Percentiles rank a stretch among this genome's conserved stretches.
These are phyloP conservation scores for Cinnamomum micranthum DNA, from an alignment of 164 flowering plant genomes.

Conservation along the genomic window DNA sequence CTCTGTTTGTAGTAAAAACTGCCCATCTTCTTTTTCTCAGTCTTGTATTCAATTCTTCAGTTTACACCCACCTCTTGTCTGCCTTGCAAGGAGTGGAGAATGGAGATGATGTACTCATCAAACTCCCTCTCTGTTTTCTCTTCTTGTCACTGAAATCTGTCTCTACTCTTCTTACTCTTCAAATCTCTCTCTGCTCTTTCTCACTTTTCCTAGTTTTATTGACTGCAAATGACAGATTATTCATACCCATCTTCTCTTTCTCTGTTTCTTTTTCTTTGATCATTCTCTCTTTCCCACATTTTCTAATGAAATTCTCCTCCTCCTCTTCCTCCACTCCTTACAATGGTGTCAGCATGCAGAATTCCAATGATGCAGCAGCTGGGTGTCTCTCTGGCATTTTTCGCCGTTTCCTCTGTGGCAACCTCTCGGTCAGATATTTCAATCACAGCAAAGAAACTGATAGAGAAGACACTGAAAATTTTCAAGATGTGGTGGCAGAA, in stretches of 20 bases:
- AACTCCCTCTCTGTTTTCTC: background rate
- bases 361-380: constrained; percentile 21
- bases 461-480: background rate
- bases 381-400: constrained; percentile 38
- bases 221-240: background rate
- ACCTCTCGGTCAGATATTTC: constrained; percentile 36
- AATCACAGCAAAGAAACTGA: constrained; percentile 18
- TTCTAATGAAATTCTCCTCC: background rate
- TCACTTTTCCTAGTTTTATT: background rate
- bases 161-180: background rate
- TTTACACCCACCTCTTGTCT: background rate
- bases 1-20: background rate
- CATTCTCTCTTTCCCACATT: background rate
- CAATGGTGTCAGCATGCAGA: constrained; percentile 3
- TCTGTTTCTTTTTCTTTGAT: background rate
- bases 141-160: background rate
- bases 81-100: background rate
- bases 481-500: background rate
- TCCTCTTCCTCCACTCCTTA: constrained; percentile 8
- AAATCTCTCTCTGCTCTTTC: background rate
- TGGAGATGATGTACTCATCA: background rate
- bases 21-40: background rate
- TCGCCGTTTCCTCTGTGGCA: constrained; percentile 45
- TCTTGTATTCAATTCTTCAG: background rate
- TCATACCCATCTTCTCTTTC: background rate